phyloP scores from a whole-genome alignment of 2,329 filamentous ascomycete genomes.

The Fusarium drepaniforme region DNA sequence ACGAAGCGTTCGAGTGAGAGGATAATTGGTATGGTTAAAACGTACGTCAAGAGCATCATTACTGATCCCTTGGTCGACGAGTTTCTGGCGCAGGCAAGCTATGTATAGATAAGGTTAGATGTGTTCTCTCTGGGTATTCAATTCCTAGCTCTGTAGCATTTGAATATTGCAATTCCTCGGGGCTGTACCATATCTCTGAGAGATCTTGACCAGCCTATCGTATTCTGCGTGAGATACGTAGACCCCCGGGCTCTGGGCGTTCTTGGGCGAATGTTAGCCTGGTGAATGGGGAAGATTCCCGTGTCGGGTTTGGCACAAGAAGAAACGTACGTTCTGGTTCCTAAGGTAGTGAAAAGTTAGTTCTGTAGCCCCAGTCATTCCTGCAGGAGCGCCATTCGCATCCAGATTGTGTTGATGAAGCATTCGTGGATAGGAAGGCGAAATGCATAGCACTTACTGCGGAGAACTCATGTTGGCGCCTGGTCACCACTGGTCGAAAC shows the following conservation, averaged over 20 bases:
- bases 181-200: slow-evolving; percentile 67
- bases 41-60: slow-evolving; percentile 61
- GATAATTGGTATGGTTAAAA: not conserved
- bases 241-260: slow-evolving; percentile 50
- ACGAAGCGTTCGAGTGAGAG: not conserved
- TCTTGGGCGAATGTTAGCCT: slow-evolving; percentile 19
- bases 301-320: not conserved
- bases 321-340: slow-evolving; percentile 22
- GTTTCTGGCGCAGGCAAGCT: slow-evolving; percentile 53
- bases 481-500: not conserved
- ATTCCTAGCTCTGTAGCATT: not conserved
- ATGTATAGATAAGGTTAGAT: slow-evolving; percentile 6
- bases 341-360: not conserved
- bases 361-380: not conserved
- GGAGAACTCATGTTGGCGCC: slow-evolving; percentile 15
- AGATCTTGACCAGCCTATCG: slow-evolving; percentile 64
- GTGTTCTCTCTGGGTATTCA: not conserved
- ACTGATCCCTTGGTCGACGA: slow-evolving; percentile 62
- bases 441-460: slow-evolving; percentile 17
- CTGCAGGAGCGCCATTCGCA: not conserved
- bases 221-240: slow-evolving; percentile 72
- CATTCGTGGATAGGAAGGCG: not conserved
- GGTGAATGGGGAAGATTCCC: not conserved
- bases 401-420: not conserved
- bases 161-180: too few relatives aligned